Percentiles rank a stretch among this genome's conserved stretches.
These are phyloP conservation scores for Saccharata proteae DNA, from an alignment of 2,329 filamentous ascomycete genomes.

Conservation along the genomic window DNA sequence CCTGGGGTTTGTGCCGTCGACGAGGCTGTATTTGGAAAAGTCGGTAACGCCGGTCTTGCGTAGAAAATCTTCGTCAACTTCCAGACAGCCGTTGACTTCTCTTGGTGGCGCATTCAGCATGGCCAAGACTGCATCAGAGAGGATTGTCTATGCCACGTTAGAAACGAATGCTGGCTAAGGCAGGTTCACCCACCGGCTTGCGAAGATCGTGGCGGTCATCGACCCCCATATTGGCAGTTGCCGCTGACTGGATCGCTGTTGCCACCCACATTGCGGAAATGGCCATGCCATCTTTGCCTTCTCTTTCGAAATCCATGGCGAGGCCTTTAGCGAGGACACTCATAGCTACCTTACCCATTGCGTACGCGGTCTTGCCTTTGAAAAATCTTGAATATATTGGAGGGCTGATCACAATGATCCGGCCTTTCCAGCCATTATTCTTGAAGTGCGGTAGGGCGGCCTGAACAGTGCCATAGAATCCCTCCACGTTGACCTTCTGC, in stretches of 20 bases:
- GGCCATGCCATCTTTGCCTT: slow-evolving; percentile 56
- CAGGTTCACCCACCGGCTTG: slow-evolving; percentile 35
- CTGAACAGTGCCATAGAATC: slow-evolving; percentile 62
- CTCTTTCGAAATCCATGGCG: slow-evolving; percentile 65
- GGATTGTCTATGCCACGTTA: slow-evolving; percentile 42
- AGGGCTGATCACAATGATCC: slow-evolving; percentile 69
- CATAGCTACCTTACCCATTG: slow-evolving; percentile 68
- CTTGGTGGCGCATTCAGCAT: slow-evolving; percentile 51
- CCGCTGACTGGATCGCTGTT: slow-evolving; percentile 63
- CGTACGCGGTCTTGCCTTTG: slow-evolving; percentile 74
- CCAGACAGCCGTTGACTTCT: slow-evolving; percentile 57
- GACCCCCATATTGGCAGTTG: slow-evolving; percentile 43
- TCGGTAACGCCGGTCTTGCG: slow-evolving; percentile 53
- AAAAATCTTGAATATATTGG: slow-evolving; percentile 82
- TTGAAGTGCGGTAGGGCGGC: slow-evolving; percentile 55
- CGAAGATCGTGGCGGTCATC: slow-evolving; percentile 46
- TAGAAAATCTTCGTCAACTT: slow-evolving; percentile 73
- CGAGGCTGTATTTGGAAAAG: slow-evolving; percentile 61
- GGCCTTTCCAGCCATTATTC: slow-evolving; percentile 40
- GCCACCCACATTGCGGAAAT: slow-evolving; percentile 78
- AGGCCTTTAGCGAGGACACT: slow-evolving; percentile 69
- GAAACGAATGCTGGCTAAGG: slow-evolving; percentile 9
- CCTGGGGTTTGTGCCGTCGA: slow-evolving; percentile 50
- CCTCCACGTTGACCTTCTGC: slow-evolving; percentile 44
- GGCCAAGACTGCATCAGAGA: slow-evolving; percentile 65